Evolutionary conservation across 1,139 yeast species (phyloP).

Genomic region (Geotrichum reessii): DNA sequence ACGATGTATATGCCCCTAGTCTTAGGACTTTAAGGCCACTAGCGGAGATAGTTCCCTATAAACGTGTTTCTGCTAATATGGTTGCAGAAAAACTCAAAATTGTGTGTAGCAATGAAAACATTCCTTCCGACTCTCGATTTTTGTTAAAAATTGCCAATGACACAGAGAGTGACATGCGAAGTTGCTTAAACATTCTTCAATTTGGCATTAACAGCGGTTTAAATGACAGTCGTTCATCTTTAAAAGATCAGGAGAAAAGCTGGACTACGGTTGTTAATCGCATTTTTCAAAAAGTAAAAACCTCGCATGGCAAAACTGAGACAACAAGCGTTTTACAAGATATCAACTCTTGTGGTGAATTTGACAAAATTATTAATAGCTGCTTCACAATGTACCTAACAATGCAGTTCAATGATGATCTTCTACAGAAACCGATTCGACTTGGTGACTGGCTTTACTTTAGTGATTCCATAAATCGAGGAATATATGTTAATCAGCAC

Average conservation of each 20-base stretch:
- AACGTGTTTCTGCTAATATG: constrained; percentile 50
- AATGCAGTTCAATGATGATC: constrained; percentile 58
- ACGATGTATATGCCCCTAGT: constrained; percentile 69
- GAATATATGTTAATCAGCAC: constrained; percentile 40
- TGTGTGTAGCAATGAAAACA: constrained; percentile 47
- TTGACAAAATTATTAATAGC: constrained; percentile 61
- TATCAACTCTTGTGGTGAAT: constrained; percentile 45
- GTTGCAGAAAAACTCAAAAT: constrained; percentile 45
- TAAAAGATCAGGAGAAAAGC: constrained; percentile 25
- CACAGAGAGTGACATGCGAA: constrained; percentile 80
- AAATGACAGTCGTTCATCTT: not conserved
- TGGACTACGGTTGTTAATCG: constrained; percentile 29
- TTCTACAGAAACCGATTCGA: constrained; percentile 55
- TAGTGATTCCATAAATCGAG: constrained; percentile 48
- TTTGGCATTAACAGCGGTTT: constrained; percentile 42
- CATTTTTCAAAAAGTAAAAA: constrained; percentile 24
- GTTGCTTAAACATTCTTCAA: constrained; percentile 79
- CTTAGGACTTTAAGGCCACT: constrained; percentile 67
- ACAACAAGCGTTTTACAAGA: constrained; percentile 34
- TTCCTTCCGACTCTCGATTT: constrained; percentile 37
- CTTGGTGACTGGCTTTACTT: constrained; percentile 76
- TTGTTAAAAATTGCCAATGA: constrained; percentile 57
- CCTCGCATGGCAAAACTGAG: constrained; percentile 4
- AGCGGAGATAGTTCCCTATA: constrained; percentile 66
- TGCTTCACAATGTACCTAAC: constrained; percentile 61